phyloP scores from a whole-genome alignment of 352 stramenopile genomes.

The Phytophthora palmivora region DNA sequence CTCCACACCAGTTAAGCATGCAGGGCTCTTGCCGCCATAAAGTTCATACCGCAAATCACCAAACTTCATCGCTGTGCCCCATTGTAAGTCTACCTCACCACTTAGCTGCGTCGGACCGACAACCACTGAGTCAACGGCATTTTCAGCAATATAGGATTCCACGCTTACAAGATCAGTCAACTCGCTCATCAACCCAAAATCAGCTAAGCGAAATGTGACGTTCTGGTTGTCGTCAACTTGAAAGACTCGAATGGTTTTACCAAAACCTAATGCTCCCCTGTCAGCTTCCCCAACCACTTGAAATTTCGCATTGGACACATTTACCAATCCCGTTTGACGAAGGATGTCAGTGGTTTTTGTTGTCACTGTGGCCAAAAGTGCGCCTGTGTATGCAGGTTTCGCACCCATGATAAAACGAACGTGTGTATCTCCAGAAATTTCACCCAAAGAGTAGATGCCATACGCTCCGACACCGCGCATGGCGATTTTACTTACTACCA shows the following conservation, averaged over 20 bases:
- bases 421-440: constrained; percentile 19
- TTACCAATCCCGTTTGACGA: constrained; percentile 15
- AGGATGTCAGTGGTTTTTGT: constrained; percentile 32
- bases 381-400: constrained; percentile 23
- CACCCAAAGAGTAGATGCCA: constrained; percentile 17
- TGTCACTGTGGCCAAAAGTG: constrained; percentile 17
- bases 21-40: constrained; percentile 12
- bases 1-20: constrained; percentile 19
- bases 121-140: constrained; percentile 23
- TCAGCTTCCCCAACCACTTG: constrained; percentile 34
- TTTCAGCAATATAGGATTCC: constrained; percentile 16
- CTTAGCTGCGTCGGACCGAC: constrained; percentile 18
- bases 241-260: constrained; percentile 29
- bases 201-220: constrained; percentile 41
- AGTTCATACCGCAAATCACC: constrained; percentile 28
- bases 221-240: constrained; percentile 51
- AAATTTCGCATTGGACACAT: constrained; percentile 17
- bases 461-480: constrained; percentile 23
- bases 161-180: constrained; percentile 39
- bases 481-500: neutral
- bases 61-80: constrained; percentile 15
- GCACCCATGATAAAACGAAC: constrained; percentile 12
- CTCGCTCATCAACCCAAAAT: constrained; percentile 36
- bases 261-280: constrained; percentile 24
- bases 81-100: constrained; percentile 13